Evolutionary conservation across 2,329 filamentous ascomycete species (phyloP).

Genomic region (Didymosphaeria variabile): DNA sequence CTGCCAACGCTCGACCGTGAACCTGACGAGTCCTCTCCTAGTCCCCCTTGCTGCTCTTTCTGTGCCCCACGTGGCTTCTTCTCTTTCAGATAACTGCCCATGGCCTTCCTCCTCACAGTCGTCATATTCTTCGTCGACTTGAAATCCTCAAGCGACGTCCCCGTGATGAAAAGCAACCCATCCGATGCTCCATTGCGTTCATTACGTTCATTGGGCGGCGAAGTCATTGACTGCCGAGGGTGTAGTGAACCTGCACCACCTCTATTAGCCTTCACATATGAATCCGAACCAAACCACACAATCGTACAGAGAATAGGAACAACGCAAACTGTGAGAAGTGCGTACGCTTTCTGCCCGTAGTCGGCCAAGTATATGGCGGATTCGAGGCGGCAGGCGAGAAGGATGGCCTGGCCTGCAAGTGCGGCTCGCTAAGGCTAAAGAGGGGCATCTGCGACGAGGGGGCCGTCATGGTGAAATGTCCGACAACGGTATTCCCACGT

Average conservation of each 20-base stretch:
- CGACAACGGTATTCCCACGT: background rate
- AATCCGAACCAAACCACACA: background rate
- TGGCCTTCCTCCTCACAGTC: constrained; percentile 46
- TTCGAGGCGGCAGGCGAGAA: constrained; percentile 34
- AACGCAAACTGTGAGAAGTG: constrained; percentile 21
- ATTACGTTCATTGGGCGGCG: constrained; percentile 21
- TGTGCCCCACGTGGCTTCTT: constrained; percentile 26
- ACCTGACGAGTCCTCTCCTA: constrained; percentile 27
- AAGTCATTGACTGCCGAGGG: constrained; percentile 12
- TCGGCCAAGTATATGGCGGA: constrained; percentile 31
- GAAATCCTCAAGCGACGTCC: constrained; percentile 41
- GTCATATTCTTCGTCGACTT: constrained; percentile 45
- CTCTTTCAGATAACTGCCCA: constrained; percentile 41
- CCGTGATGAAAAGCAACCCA: constrained; percentile 45
- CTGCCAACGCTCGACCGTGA: constrained; percentile 28
- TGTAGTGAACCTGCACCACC: constrained; percentile 20
- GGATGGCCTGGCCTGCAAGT: constrained; percentile 21
- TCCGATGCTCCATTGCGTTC: constrained; percentile 11
- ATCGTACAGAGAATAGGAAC: background rate
- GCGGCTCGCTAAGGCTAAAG: constrained; percentile 30
- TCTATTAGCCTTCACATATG: constrained; percentile 20
- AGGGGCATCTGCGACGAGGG: constrained; percentile 35
- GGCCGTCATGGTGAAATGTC: constrained; percentile 31
- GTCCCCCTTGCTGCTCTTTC: constrained; percentile 15
- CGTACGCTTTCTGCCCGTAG: constrained; percentile 40